Conservation (phyloP, 495 filamentous ascomycete species). For the Penicillium atrosanguineum region DNA sequence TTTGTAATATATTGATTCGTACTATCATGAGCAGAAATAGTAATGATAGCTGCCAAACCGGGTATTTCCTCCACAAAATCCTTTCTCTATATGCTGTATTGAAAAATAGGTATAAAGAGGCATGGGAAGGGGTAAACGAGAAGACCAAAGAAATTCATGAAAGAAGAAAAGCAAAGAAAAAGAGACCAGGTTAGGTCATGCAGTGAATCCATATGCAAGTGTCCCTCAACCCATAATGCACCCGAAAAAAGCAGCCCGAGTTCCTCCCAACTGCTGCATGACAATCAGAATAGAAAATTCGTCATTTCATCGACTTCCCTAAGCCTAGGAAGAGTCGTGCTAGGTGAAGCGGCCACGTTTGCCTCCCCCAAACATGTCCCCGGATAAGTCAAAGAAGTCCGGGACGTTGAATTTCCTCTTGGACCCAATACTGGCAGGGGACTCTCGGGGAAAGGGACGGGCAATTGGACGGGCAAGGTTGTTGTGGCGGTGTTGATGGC, state of each 20-base stretch:
- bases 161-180: constrained; percentile 12
- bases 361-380: constrained; percentile 62
- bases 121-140: constrained; percentile 12
- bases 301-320: constrained; percentile 39
- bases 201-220: constrained; percentile 33
- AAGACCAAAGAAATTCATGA: constrained; percentile 5
- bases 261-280: constrained; percentile 33
- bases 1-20: constrained; percentile 28
- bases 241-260: constrained; percentile 29
- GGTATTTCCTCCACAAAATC: constrained; percentile 41
- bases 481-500: constrained; percentile 50
- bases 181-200: constrained; percentile 3
- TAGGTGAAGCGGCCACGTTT: constrained; percentile 72
- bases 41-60: constrained; percentile 35
- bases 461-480: constrained; percentile 39
- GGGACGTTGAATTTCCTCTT: constrained; percentile 75
- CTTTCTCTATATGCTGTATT: constrained; percentile 40
- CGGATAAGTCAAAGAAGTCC: constrained; percentile 81
- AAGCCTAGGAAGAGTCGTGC: constrained; percentile 18
- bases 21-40: constrained; percentile 16
- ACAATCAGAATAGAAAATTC: constrained; percentile 39
- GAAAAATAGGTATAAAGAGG: constrained; percentile 11
- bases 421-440: constrained; percentile 58
- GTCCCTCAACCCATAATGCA: constrained; percentile 43
- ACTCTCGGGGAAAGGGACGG: constrained; percentile 40